phyloP scores from a whole-genome alignment of 2,329 filamentous ascomycete genomes.

The Sporothrix globosa region DNA sequence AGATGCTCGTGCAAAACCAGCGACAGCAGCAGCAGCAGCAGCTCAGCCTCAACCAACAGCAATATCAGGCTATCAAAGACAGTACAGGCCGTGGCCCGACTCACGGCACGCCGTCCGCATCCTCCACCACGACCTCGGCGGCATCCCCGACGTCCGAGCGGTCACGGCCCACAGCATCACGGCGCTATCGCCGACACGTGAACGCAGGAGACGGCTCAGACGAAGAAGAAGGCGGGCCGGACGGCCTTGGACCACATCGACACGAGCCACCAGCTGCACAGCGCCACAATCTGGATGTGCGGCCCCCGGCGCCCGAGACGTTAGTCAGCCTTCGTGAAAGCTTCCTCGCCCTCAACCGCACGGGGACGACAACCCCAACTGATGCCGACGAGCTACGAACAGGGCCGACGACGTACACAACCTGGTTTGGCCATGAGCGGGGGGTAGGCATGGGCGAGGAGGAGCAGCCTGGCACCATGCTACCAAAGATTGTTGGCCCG shows the following conservation, averaged over 20 bases:
- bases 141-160: background rate
- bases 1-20: constrained; percentile 30
- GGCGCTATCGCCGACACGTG: background rate
- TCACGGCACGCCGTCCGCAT: background rate
- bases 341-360: background rate
- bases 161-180: background rate
- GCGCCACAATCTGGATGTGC: background rate
- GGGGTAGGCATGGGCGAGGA: constrained; percentile 4
- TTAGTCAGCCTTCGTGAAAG: background rate
- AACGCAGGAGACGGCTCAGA: background rate
- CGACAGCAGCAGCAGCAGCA: constrained; percentile 13
- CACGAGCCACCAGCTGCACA: constrained; percentile 3
- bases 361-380: constrained; percentile 1
- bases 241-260: background rate
- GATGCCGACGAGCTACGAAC: background rate
- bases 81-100: constrained; percentile 7
- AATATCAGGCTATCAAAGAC: constrained; percentile 10
- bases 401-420: constrained; percentile 12
- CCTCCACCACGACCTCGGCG: background rate
- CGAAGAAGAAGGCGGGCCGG: background rate
- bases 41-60: background rate
- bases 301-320: background rate
- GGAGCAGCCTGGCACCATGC: background rate
- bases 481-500: background rate
- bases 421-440: constrained; percentile 31